Conservation (phyloP, 2,329 filamentous ascomycete species). For the Dactylellina haptotyla region DNA sequence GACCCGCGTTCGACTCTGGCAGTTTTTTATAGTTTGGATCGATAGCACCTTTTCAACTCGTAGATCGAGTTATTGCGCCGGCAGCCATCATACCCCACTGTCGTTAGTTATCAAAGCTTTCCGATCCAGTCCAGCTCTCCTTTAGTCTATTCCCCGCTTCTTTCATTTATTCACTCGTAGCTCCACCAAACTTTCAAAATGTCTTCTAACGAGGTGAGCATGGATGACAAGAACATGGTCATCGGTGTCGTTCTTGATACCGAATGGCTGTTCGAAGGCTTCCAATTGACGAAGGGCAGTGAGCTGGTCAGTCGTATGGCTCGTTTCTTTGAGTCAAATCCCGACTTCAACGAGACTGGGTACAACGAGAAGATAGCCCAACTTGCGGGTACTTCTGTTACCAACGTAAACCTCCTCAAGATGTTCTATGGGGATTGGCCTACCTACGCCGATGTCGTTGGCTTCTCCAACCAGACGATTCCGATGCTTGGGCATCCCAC, state of each 20-base stretch:
- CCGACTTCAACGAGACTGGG: slow-evolving; percentile 29
- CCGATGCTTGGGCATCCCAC: slow-evolving; percentile 31
- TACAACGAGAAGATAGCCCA: slow-evolving; percentile 34
- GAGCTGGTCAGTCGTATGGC: slow-evolving; percentile 22
- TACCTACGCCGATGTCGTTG: slow-evolving; percentile 1
- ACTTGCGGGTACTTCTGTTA: slow-evolving; percentile 26
- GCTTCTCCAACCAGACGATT: slow-evolving; percentile 29
- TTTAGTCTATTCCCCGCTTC: background rate
- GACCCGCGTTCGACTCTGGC: background rate
- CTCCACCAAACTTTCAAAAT: slow-evolving; percentile 2
- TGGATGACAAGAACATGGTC: slow-evolving; percentile 16
- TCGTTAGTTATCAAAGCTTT: slow-evolving; percentile 14
- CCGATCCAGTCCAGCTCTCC: background rate
- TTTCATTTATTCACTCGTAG: background rate
- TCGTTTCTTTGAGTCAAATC: slow-evolving; percentile 30
- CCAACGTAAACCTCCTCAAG: slow-evolving; percentile 26
- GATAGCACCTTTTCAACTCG: slow-evolving; percentile 14
- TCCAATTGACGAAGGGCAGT: slow-evolving; percentile 32
- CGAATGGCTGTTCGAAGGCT: slow-evolving; percentile 36
- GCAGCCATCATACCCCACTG: slow-evolving; percentile 18
- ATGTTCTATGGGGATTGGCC: slow-evolving; percentile 24
- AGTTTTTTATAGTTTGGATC: background rate
- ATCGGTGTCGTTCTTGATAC: slow-evolving; percentile 31
- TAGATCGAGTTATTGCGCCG: slow-evolving; percentile 25
- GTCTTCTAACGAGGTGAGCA: slow-evolving; percentile 16